Evolutionary conservation across 2,329 filamentous ascomycete species (phyloP).

Genomic region (Penicillium sp.): DNA sequence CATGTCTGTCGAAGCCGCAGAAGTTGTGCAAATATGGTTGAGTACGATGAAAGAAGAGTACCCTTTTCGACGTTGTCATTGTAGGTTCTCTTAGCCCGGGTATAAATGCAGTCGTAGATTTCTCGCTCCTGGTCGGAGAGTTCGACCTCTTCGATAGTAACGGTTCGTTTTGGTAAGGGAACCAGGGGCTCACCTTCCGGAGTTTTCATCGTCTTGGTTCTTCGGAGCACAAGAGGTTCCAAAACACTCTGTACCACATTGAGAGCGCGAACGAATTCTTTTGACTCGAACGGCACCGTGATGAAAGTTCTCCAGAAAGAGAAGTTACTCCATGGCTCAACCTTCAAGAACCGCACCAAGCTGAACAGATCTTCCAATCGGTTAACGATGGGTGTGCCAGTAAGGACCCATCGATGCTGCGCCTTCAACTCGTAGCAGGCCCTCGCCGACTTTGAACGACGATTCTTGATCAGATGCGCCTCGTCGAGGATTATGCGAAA

Average conservation of each 20-base stretch:
- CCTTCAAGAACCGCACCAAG: slow-evolving; percentile 82
- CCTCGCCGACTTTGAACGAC: slow-evolving; percentile 86
- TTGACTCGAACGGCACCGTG: slow-evolving; percentile 92
- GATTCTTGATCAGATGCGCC: slow-evolving; percentile 86
- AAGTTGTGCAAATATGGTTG: slow-evolving; percentile 96
- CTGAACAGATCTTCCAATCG: slow-evolving; percentile 92
- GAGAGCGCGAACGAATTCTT: slow-evolving; percentile 85
- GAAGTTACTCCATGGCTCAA: slow-evolving; percentile 98
- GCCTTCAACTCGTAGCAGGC: slow-evolving; percentile 89
- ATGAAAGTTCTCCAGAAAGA: slow-evolving; percentile 99
- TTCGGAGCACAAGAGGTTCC: slow-evolving; percentile 87
- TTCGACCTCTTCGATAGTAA: slow-evolving; percentile 84
- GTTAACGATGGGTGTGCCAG: slow-evolving; percentile 95
- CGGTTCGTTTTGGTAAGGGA: slow-evolving; percentile 69
- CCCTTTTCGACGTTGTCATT: slow-evolving; percentile 83
- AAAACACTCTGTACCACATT: slow-evolving; percentile 97
- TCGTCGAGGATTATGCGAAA: slow-evolving; percentile 95
- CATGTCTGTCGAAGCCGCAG: slow-evolving; percentile 87
- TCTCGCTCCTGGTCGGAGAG: slow-evolving; percentile 79
- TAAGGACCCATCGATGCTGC: slow-evolving; percentile 85
- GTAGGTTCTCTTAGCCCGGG: slow-evolving; percentile 76
- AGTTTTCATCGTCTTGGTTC: slow-evolving; percentile 98
- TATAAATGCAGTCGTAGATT: slow-evolving; percentile 88
- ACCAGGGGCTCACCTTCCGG: slow-evolving; percentile 79
- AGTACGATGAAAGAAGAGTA: slow-evolving; percentile 90